These are phyloP conservation scores for Populus tremula DNA, from an alignment of 345 rosid genomes.

Conservation along the genomic window DNA sequence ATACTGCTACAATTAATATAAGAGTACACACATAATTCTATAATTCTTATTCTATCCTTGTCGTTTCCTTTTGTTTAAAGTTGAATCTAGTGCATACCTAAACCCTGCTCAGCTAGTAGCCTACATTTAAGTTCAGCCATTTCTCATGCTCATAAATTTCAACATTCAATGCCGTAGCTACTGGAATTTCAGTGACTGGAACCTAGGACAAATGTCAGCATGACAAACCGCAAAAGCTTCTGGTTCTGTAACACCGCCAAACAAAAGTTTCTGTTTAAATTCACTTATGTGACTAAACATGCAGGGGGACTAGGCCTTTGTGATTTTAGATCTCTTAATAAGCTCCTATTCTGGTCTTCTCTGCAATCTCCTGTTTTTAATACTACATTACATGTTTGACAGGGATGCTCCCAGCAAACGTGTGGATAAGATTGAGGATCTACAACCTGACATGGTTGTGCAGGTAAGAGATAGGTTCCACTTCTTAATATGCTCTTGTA, in stretches of 20 bases:
- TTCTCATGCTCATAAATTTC: too few relatives aligned
- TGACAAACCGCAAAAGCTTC: too few relatives aligned
- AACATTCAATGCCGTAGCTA: too few relatives aligned
- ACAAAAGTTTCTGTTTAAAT: background rate
- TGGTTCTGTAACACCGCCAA: too few relatives aligned
- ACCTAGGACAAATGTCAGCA: too few relatives aligned
- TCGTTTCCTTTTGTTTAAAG: background rate
- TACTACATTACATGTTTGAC: constrained; percentile 17
- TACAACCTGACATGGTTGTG: constrained; percentile 54
- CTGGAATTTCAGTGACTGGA: too few relatives aligned
- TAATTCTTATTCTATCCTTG: background rate
- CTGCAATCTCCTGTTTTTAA: background rate
- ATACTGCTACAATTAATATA: background rate
- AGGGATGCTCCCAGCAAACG: constrained; percentile 43
- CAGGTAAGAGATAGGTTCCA: constrained; percentile 48
- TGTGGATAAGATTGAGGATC: constrained; percentile 62
- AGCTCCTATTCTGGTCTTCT: background rate
- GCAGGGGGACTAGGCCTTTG: background rate
- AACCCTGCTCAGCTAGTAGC: background rate
- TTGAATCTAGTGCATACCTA: background rate
- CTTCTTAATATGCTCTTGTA: background rate
- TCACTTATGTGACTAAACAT: background rate
- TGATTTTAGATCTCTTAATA: background rate
- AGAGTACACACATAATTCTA: background rate
- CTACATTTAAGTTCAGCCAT: too few relatives aligned